Evolutionary conservation across 257 asterid genomes (phyloP).

Genomic region (Solanum chmielewskii): DNA sequence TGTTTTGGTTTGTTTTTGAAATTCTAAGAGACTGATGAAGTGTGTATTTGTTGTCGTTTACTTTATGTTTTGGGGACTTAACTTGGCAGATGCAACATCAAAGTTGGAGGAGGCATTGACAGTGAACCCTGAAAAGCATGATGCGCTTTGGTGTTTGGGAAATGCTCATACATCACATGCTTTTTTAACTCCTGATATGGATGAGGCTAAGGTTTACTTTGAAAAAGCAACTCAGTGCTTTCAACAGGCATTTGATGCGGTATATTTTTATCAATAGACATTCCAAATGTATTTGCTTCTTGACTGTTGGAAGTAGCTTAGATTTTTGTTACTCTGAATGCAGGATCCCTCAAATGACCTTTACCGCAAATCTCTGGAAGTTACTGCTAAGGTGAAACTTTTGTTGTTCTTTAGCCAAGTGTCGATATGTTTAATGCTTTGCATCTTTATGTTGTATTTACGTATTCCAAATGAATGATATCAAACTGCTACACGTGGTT

Average conservation of each 20-base stretch:
- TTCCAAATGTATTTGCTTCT: not conserved
- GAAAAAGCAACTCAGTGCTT: constrained; percentile 52
- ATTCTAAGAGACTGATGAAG: not conserved
- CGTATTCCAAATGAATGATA: not conserved
- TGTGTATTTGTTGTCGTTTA: not conserved
- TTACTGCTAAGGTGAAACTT: constrained; percentile 54
- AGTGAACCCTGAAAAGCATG: constrained; percentile 56
- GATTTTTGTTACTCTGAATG: not conserved
- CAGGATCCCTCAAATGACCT: constrained; percentile 85
- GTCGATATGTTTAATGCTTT: not conserved
- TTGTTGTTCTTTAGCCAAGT: not conserved
- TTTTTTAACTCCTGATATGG: constrained; percentile 57
- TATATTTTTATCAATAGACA: not conserved
- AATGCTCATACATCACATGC: constrained; percentile 79
- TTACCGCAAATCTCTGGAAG: constrained; percentile 71
- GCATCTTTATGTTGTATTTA: not conserved
- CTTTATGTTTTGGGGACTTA: not conserved
- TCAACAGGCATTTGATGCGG: constrained; percentile 68
- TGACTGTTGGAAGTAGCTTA: not conserved
- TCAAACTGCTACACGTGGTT: not conserved
- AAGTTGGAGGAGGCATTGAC: constrained; percentile 78
- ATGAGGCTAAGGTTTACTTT: constrained; percentile 49
- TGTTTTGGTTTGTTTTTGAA: not conserved
- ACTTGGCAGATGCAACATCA: constrained; percentile 51
- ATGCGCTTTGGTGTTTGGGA: constrained; percentile 82